Evolutionary conservation across 2,329 filamentous ascomycete species (phyloP).

Genomic region (Drechslera avenae): DNA sequence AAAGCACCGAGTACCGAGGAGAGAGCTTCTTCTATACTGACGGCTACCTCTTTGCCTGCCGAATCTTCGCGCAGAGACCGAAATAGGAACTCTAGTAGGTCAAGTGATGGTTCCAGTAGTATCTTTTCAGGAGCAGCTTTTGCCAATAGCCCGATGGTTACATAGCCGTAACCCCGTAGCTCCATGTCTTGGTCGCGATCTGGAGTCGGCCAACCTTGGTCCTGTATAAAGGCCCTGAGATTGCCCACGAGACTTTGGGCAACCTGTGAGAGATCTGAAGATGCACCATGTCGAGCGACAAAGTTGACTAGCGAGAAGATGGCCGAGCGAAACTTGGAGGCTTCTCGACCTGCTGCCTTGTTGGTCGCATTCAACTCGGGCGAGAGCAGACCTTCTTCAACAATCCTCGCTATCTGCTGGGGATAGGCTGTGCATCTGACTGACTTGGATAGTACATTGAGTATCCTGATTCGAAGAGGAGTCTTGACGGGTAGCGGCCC

Average conservation of each 20-base stretch:
- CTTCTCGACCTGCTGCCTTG: conserved; percentile 68
- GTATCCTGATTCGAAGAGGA: conserved; percentile 76
- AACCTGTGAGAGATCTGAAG: conserved; percentile 65
- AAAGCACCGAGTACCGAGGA: conserved; percentile 74
- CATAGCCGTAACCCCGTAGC: conserved; percentile 81
- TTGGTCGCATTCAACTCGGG: conserved; percentile 37
- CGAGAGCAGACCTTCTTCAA: conserved; percentile 67
- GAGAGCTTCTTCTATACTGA: conserved; percentile 88
- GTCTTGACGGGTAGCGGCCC: conserved; percentile 58
- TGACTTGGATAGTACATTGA: conserved; percentile 78
- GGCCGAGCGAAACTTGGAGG: conserved; percentile 77
- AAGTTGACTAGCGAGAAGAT: conserved; percentile 88
- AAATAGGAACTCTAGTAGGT: conserved; percentile 77
- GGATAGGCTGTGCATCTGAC: conserved; percentile 72
- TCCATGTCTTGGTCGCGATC: conserved; percentile 61
- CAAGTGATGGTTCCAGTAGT: conserved; percentile 57
- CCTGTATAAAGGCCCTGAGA: conserved; percentile 74
- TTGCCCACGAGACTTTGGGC: conserved; percentile 70
- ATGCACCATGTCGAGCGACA: conserved; percentile 74
- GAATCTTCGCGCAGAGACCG: conserved; percentile 80
- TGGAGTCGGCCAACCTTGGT: conserved; percentile 81
- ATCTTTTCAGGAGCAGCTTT: conserved; percentile 66
- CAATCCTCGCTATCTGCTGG: conserved; percentile 69
- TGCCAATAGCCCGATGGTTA: conserved; percentile 83
- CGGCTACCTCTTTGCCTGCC: conserved; percentile 72